These are phyloP conservation scores for Ciborinia camelliae DNA, from an alignment of 2,329 filamentous ascomycete genomes.

Conservation along the genomic window DNA sequence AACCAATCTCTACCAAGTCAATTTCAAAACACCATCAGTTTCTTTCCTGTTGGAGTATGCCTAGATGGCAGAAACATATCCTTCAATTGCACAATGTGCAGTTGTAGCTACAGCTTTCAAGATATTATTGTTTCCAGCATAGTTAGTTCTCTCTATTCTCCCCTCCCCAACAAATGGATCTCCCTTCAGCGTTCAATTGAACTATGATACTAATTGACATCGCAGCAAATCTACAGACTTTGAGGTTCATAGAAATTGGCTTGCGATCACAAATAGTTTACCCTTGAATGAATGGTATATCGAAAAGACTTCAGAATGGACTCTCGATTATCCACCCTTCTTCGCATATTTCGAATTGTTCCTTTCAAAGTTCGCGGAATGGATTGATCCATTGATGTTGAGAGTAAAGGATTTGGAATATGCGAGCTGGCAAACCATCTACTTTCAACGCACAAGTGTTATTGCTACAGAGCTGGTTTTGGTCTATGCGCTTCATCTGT, in stretches of 20 bases:
- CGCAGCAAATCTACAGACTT: conserved; percentile 95
- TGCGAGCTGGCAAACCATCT: conserved; percentile 89
- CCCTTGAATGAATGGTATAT: conserved; percentile 90
- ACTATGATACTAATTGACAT: conserved; percentile 29
- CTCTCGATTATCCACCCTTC: conserved; percentile 96
- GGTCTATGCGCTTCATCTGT: conserved; percentile 77
- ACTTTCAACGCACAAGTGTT: conserved; percentile 89
- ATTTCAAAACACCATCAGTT: too few relatives aligned
- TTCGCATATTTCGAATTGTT: conserved; percentile 97
- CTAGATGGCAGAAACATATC: conserved; percentile 75
- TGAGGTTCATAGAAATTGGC: conserved; percentile 98
- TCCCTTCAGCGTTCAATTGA: background rate
- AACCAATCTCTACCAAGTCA: background rate
- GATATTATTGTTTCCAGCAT: conserved; percentile 86
- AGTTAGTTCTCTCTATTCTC: conserved; percentile 58
- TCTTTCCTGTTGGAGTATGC: conserved; percentile 27
- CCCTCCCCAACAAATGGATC: background rate
- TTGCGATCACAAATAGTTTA: conserved; percentile 89
- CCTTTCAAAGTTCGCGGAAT: conserved; percentile 74
- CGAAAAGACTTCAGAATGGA: conserved; percentile 99
- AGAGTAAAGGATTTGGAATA: conserved; percentile 76
- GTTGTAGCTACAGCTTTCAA: conserved; percentile 85
- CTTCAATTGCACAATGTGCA: conserved; percentile 84
- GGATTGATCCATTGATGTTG: conserved; percentile 79
- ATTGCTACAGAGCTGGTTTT: conserved; percentile 81